A percentile compares a stretch with the other conserved stretches of the same genome.
These are phyloP conservation scores for Linum tenue DNA, from an alignment of 345 rosid genomes.

Conservation along the genomic window DNA sequence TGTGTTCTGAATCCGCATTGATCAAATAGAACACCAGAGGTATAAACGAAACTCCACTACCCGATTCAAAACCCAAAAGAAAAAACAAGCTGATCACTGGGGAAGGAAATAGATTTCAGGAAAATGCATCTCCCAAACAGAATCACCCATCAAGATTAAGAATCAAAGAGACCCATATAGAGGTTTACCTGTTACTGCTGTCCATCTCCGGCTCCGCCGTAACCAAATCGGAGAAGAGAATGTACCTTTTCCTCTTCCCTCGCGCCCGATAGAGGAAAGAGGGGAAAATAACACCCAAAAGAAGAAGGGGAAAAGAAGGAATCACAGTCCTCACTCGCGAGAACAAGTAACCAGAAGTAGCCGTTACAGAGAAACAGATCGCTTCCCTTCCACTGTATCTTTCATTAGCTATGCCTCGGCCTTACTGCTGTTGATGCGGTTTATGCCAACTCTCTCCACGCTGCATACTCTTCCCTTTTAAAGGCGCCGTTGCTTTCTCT, in stretches of 20 bases:
- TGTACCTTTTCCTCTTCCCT: background rate
- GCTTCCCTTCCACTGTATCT: background rate
- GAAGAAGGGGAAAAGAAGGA: background rate
- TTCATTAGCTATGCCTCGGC: too few species aligned
- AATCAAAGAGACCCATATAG: background rate
- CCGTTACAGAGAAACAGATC: slow-evolving; percentile 22
- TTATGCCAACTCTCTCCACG: background rate
- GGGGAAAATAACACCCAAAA: background rate
- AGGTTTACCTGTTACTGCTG: slow-evolving; percentile 27
- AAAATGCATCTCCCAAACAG: slow-evolving; percentile 6
- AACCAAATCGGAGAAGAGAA: background rate
- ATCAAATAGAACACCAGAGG: background rate
- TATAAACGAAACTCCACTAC: slow-evolving; percentile 2
- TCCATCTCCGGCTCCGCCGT: slow-evolving; percentile 26
- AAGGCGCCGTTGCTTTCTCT: slow-evolving; percentile 24
- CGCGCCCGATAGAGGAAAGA: background rate
- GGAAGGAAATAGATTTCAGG: background rate
- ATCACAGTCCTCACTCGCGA: background rate
- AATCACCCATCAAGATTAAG: slow-evolving; percentile 3
- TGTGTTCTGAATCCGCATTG: background rate
- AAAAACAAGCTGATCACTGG: background rate
- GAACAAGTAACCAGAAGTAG: slow-evolving; percentile 14
- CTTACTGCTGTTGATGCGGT: background rate
- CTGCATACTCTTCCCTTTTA: background rate
- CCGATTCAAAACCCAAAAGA: slow-evolving; percentile 6